These are phyloP conservation scores for Flaveria bidentis DNA, from an alignment of 129 eudicot genomes.

Conservation along the genomic window DNA sequence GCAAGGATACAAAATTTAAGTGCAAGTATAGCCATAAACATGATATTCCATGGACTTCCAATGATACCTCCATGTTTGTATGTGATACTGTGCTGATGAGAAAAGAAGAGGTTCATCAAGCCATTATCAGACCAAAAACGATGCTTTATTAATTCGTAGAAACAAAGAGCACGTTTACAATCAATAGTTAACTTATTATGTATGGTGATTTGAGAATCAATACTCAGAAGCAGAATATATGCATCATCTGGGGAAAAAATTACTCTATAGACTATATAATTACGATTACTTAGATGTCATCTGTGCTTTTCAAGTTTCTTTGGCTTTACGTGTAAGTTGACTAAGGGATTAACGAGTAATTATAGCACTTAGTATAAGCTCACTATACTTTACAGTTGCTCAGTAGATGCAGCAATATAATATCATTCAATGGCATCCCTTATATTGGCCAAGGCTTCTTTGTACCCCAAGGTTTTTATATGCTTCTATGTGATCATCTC, in stretches of 20 bases:
- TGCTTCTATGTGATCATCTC: background rate
- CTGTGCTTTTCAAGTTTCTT: background rate
- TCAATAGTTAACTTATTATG: background rate
- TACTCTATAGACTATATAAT: background rate
- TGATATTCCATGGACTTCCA: background rate
- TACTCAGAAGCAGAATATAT: background rate
- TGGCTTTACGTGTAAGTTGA: background rate
- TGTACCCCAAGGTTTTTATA: no score
- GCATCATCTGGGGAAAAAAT: background rate
- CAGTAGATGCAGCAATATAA: background rate
- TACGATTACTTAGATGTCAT: background rate
- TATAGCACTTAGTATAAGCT: constrained; percentile 1
- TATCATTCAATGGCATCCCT: background rate
- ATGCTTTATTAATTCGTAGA: background rate
- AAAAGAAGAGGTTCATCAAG: background rate
- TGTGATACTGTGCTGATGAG: background rate
- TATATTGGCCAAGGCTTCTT: background rate
- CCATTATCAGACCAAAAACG: background rate
- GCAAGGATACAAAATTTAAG: background rate
- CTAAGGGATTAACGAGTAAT: background rate
- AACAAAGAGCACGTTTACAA: background rate
- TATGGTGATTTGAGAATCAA: background rate
- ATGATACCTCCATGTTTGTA: background rate
- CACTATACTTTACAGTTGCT: background rate
- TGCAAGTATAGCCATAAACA: constrained; percentile 17